Percentiles rank a stretch among this genome's conserved stretches.
These are phyloP conservation scores for Glebionis coronaria DNA, from an alignment of 129 eudicot genomes.

Conservation along the genomic window DNA sequence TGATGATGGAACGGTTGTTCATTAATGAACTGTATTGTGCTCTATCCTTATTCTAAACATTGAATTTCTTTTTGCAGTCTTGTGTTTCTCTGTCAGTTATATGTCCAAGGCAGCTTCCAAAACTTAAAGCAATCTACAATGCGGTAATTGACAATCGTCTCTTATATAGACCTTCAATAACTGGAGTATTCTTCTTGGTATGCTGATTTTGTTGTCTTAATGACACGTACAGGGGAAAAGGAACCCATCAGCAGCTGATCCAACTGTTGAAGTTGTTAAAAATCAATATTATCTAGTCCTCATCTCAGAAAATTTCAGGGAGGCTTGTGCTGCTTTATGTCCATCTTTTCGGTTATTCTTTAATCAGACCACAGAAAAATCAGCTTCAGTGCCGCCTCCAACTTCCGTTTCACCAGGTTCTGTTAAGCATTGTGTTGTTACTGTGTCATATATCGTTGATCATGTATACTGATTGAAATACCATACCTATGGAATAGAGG, in stretches of 20 bases:
- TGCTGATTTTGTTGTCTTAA: slow-evolving; percentile 7
- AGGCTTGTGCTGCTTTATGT: slow-evolving; percentile 29
- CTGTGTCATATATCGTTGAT: not conserved
- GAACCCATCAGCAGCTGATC: slow-evolving; percentile 15
- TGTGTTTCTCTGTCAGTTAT: slow-evolving; percentile 32
- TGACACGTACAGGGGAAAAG: slow-evolving; percentile 20
- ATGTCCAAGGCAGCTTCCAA: slow-evolving; percentile 33
- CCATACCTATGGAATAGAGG: not conserved
- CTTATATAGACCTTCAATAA: not conserved
- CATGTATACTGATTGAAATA: not conserved
- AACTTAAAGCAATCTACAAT: slow-evolving; percentile 27
- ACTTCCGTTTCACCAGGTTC: slow-evolving; percentile 57
- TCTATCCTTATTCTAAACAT: slow-evolving; percentile 6
- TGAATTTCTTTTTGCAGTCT: slow-evolving; percentile 13
- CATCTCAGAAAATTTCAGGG: slow-evolving; percentile 21
- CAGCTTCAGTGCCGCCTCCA: slow-evolving; percentile 50
- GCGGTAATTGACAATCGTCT: slow-evolving; percentile 8
- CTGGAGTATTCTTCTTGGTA: not conserved
- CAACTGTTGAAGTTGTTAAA: slow-evolving; percentile 14
- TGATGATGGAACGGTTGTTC: not conserved
- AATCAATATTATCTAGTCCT: slow-evolving; percentile 18
- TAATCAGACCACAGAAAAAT: slow-evolving; percentile 44
- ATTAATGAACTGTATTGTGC: not conserved
- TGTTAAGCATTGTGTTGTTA: slow-evolving; percentile 15
- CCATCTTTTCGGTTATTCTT: slow-evolving; percentile 36